A percentile compares a stretch with the other conserved stretches of the same genome.
Conservation (phyloP, 208 protist species). For the Angomonas desouzai region DNA sequence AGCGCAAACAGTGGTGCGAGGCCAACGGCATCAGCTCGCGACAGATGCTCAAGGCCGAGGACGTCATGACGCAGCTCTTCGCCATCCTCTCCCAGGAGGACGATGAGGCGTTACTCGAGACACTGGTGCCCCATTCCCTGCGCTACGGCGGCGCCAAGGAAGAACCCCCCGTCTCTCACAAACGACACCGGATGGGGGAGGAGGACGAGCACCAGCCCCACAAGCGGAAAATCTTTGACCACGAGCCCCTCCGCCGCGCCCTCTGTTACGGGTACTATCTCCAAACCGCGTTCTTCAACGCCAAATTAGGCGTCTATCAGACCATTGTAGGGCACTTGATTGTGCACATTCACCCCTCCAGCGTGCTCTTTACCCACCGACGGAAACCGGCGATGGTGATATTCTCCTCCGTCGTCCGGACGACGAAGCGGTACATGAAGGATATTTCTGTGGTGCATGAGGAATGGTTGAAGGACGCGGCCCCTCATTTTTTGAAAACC, state of each 20-base stretch:
- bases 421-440: conserved; percentile 89
- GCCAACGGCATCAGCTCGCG: conserved; percentile 69
- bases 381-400: conserved; percentile 80
- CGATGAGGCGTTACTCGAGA: conserved; percentile 39
- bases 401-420: conserved; percentile 87
- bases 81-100: conserved; percentile 56
- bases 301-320: conserved; percentile 79
- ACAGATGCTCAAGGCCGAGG: conserved; percentile 83
- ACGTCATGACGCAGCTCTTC: conserved; percentile 75
- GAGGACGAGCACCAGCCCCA: conserved; percentile 1
- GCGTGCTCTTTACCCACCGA: conserved; percentile 79
- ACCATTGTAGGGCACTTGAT: conserved; percentile 75
- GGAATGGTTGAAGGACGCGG: conserved; percentile 83
- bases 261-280: conserved; percentile 87
- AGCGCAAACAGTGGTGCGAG: conserved; percentile 81
- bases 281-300: conserved; percentile 87
- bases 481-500: conserved; percentile 46
- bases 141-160: neutral
- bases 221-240: conserved; percentile 35
- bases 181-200: neutral
- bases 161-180: neutral
- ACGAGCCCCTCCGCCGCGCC: conserved; percentile 73
- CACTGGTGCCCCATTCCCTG: conserved; percentile 18
- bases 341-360: conserved; percentile 85
- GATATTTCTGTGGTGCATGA: conserved; percentile 86